Evolutionary conservation across 108 stramenopile species (phyloP), one percentile per base, ranked within the genome.

Genomic region (Ochromonas danica): DNA sequence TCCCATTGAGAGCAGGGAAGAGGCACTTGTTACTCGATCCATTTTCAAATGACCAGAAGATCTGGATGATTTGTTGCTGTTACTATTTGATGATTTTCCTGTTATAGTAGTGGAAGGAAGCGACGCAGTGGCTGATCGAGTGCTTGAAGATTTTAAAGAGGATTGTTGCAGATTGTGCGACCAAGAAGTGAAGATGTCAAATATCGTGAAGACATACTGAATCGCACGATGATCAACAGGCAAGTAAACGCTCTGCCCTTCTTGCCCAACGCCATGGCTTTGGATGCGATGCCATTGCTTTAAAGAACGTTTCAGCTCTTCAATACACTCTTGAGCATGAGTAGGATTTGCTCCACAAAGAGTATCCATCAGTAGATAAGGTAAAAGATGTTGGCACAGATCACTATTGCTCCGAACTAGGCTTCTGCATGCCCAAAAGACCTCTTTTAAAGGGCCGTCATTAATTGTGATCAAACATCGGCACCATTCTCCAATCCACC

Each of bases 171-270:
- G 6, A 51, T 6, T 51, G 45, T 14, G 22, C 22, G 6, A 14
- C 72, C 72, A 75, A 10, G 72, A 28, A 10, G 31, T 27, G 31
- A 75, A 60, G 3, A 41, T 75, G 40, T 75, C 72, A 36, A 75
- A 41, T 28, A 75, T 27, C 3, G 27, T 42, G 31, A 75, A 75
- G 14, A 75, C 36, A 36, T 6, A 3, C 40, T 75, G 72, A 14
- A 75, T 41, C 10, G 14, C 10, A 17, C 17, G 22, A 70, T 70
- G 14, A 22, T 10, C 40, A 10, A 17, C 40, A 31, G 67, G 22
- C 17, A 17, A 14, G 14, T 22, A 40, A 10, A 40, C 67, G 36
- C 14, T 38, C 40, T 10, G n/a, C n/a, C n/a, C n/a, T n/a, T n/a
- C n/a, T 22, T 38, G 40, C 36, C 67, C 14, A 14, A 70, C 17